Base-by-base conservation (phyloP, 495 filamentous ascomycete species). In the Clohesyomyces aquaticus region DNA sequence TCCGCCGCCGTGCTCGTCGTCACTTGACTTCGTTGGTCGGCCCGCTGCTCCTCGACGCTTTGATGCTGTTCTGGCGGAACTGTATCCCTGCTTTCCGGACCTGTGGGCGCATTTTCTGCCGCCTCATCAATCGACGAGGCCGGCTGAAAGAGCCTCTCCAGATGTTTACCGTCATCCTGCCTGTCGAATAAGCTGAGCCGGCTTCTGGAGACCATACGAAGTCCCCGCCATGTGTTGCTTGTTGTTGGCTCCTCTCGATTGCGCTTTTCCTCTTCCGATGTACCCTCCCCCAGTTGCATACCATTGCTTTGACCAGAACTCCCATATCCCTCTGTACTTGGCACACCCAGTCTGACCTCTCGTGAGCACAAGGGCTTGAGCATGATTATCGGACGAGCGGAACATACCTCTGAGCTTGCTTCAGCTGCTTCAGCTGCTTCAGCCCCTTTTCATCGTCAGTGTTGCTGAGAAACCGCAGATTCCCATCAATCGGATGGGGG, bases 171-270 rank as follows among this genome's bases (percentile, higher is more conserved):
- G 67, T 91, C 85, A 18, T 95, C 91, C 18, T 96, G 86, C 72
- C 89, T 90, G 71, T 96, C 91, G 71, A 97, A 96, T 12, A 84
- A 71, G 41, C 82, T 81, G 26, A 97, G 83, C 65, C 86, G 88
- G 65, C 77, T 84, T 68, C 81, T 87, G 42, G 85, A 83, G 3
- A 91, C 88, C 56, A 96, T 83, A 38, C 94, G 85, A 47, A 98
- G 77, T 19, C 88, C 87, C 62, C 91, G 83, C 94, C 94, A 98
- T 28, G 84, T 87, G 75, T 95, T 93, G 79, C 90, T 96, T 22
- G 84, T 82, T 73, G 91, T 95, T 2, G 83, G 76, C 50, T 87
- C 86, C 25, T 83, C 71, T 18, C 89, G 82, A 38, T 72, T 74
- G 9, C 86, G 82, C 71, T 87, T 90, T 59, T 91, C 85, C 59